Evolutionary conservation across 768 basidiomycete genomes (phyloP).

Genomic region (Lyophyllum atratum): DNA sequence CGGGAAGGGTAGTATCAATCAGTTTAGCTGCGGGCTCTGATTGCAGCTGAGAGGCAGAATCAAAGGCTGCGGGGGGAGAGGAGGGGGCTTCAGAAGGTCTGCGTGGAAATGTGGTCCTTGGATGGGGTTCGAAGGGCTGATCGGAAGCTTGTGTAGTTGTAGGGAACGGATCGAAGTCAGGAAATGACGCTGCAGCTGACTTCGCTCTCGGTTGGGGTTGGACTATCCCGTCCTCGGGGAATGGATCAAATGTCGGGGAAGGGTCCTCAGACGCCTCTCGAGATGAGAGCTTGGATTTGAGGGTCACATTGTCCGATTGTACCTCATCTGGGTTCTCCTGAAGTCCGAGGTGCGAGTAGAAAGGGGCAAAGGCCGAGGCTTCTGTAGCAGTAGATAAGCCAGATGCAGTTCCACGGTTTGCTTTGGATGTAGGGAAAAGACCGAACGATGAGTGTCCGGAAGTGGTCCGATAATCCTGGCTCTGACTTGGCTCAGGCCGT

Average conservation of each 20-base stretch:
- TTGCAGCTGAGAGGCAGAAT: background rate
- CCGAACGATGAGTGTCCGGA: background rate
- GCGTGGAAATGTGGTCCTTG: background rate
- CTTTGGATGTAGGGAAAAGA: background rate
- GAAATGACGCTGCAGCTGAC: background rate
- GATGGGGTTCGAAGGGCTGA: background rate
- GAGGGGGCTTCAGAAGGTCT: background rate
- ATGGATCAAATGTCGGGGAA: conserved; percentile 4
- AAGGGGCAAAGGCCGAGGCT: background rate
- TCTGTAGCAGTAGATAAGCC: background rate
- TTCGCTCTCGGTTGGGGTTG: background rate
- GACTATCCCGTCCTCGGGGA: background rate
- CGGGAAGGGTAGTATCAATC: background rate
- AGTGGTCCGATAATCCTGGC: background rate
- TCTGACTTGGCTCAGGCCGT: background rate
- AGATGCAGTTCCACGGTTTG: background rate
- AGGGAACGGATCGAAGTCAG: background rate
- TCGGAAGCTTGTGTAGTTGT: background rate
- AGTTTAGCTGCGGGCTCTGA: background rate
- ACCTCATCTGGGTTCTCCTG: background rate
- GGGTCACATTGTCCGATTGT: background rate
- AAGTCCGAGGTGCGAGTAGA: background rate
- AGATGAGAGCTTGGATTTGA: background rate
- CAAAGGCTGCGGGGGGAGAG: background rate
- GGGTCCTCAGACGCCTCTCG: background rate